Percentiles rank a stretch among this genome's conserved stretches.
Conservation (phyloP, 768 basidiomycete species). For the Hygrophoropsis aurantiaca region DNA sequence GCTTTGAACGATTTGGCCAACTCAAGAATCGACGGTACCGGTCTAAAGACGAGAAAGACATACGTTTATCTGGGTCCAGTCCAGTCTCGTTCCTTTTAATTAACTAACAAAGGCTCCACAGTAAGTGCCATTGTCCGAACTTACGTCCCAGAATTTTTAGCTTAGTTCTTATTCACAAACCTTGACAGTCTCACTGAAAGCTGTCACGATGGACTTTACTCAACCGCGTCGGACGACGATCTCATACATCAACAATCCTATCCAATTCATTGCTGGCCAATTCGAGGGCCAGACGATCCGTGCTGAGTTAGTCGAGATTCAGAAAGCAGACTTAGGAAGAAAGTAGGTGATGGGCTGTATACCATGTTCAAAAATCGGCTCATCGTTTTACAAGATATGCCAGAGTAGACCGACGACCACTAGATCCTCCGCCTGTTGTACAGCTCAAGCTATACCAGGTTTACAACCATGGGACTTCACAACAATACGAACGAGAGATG, state of each 20-base stretch:
- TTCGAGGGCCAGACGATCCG: constrained; percentile 58
- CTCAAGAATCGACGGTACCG: too few species aligned
- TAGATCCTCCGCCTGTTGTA: constrained; percentile 66
- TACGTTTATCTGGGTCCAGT: too few species aligned
- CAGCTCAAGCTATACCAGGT: constrained; percentile 53
- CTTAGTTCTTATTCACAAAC: too few species aligned
- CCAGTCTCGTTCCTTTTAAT: too few species aligned
- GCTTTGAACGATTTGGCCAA: too few species aligned
- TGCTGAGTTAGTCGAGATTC: constrained; percentile 56
- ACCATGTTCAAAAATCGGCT: constrained; percentile 3
- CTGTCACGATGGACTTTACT: not conserved
- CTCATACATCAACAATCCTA: constrained; percentile 38
- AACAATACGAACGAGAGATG: constrained; percentile 48
- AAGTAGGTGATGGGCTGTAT: constrained; percentile 42
- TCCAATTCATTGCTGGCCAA: constrained; percentile 57
- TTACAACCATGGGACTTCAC: constrained; percentile 36
- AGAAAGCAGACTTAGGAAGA: constrained; percentile 66
- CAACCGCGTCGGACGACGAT: constrained; percentile 22
- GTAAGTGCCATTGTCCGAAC: too few species aligned
- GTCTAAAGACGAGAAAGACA: too few species aligned
- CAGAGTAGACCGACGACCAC: constrained; percentile 61
- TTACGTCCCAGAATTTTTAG: too few species aligned
- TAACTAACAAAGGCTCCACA: too few species aligned
- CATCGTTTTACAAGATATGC: constrained; percentile 43
- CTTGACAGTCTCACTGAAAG: not conserved